Evolutionary conservation across 164 flowering plant genomes (phyloP), one percentile per base, ranked within the genome.

Genomic region (Santalum album): DNA sequence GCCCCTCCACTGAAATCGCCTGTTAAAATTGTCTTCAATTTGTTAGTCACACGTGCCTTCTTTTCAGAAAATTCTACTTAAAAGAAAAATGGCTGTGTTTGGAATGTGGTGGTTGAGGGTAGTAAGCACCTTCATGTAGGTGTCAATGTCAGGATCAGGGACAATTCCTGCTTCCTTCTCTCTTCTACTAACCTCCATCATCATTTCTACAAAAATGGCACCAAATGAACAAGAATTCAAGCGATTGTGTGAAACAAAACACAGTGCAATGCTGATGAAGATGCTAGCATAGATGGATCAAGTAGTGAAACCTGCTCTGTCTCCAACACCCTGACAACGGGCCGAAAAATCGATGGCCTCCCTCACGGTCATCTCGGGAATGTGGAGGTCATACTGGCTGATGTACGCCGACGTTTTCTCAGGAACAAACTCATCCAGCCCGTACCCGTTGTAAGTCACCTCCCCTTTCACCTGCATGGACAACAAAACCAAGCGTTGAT

Each of bases 331-430:
- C 52, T 80, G 86, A 55, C 79, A 83, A 4, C 75, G 73, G 1
- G 78, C 75, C 3, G 90, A 73, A 54, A 80, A 83, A 53, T 83
- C 84, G 21, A 80, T 62, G 12, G 83, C 77, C 64, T 83, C 90
- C 68, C 80, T 75, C 0, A 83, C 90, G 36, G 84, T 81, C 82
- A 83, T 72, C 53, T 77, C 79, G 7, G 81, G 70, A 3, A 71
- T 68, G 57, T 83, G 90, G 53, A 70, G 55, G 57, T 79, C 86
- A 60, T 77, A 29, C 66, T 83, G 84, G 63, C 86, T 78, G 3
- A 83, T 74, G 57, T 81, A 81, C 21, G 81, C 79, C 10, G 86
- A 73, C 15, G 90, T 78, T 61, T 72, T 80, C 67, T 72, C 77
- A n/a, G 90, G 86, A 25, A 78, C 74, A 69, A 83, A 80, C 58